phyloP scores from a whole-genome alignment of 2,329 filamentous ascomycete species.

The Penicillium rolfsii region DNA sequence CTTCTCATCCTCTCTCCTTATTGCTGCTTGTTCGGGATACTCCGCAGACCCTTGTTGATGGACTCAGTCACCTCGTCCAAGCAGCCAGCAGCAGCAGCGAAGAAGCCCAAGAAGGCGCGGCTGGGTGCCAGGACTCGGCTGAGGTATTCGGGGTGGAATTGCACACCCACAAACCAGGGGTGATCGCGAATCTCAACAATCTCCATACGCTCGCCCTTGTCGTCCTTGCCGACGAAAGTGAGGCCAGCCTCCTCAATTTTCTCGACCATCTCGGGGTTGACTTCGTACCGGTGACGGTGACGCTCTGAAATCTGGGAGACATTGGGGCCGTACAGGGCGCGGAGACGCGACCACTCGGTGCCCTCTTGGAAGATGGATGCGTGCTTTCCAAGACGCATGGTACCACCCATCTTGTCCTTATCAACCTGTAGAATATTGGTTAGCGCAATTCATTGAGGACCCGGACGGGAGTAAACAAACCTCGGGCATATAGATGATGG shows the following conservation, averaged over 20 bases:
- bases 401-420: constrained; percentile 76
- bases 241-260: constrained; percentile 70
- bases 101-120: constrained; percentile 79
- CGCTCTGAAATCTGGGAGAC: constrained; percentile 65
- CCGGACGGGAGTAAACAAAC: not conserved
- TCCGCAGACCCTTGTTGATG: constrained; percentile 24
- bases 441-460: not conserved
- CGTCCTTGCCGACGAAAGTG: constrained; percentile 77
- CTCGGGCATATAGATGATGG: constrained; percentile 93
- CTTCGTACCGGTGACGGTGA: constrained; percentile 88
- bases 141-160: constrained; percentile 88
- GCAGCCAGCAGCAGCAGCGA: constrained; percentile 74
- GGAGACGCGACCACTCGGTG: constrained; percentile 77
- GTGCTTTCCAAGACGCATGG: constrained; percentile 80
- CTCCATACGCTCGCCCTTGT: constrained; percentile 78
- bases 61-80: constrained; percentile 52
- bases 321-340: constrained; percentile 68
- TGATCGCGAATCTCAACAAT: constrained; percentile 81
- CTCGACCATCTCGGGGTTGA: constrained; percentile 78
- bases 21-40: constrained; percentile 15
- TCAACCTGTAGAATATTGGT: constrained; percentile 51
- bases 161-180: constrained; percentile 81
- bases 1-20: not conserved
- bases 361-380: constrained; percentile 74
- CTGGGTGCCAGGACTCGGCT: constrained; percentile 73